These are phyloP conservation scores for Jacaranda copaia DNA, from an alignment of 257 asterid species.

Conservation along the genomic window DNA sequence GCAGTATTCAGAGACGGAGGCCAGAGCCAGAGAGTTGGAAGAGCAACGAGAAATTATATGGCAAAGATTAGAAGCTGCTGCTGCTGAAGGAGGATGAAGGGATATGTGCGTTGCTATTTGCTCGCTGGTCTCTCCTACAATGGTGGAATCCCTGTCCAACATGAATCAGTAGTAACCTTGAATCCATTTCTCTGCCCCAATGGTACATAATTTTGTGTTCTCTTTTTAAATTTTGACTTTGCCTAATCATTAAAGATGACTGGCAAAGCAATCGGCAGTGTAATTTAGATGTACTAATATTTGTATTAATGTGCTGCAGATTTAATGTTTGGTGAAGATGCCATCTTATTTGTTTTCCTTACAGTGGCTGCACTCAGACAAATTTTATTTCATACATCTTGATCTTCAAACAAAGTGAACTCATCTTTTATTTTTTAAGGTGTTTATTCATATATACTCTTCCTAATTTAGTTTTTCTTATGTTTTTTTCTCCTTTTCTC, in stretches of 20 bases:
- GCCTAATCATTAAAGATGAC: conserved; percentile 41
- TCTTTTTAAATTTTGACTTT: conserved; percentile 37
- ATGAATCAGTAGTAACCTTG: not conserved
- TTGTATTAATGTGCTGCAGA: conserved; percentile 41
- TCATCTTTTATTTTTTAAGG: not conserved
- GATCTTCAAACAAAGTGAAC: not conserved
- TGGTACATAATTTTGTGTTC: conserved; percentile 46
- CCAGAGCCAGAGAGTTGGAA: conserved; percentile 49
- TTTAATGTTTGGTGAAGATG: conserved; percentile 51
- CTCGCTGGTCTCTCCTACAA: too few species aligned
- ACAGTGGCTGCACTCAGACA: conserved; percentile 1
- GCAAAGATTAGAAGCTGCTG: conserved; percentile 73
- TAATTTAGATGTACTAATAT: conserved; percentile 54
- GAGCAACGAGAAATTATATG: conserved; percentile 70
- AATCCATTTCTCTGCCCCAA: conserved; percentile 32
- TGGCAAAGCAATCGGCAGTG: conserved; percentile 53
- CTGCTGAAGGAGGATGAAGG: conserved; percentile 51
- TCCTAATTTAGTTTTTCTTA: too few species aligned
- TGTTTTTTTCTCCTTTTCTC: too few species aligned
- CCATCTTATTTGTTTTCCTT: not conserved
- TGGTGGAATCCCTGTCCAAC: too few species aligned
- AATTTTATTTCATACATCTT: not conserved
- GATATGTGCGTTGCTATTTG: not conserved
- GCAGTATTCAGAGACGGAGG: conserved; percentile 63
- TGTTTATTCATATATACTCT: too few species aligned